Evolutionary conservation across 768 basidiomycete species (phyloP), one percentile per base, ranked within the genome.

Genomic region (Tylopilus rubrobrunneus): DNA sequence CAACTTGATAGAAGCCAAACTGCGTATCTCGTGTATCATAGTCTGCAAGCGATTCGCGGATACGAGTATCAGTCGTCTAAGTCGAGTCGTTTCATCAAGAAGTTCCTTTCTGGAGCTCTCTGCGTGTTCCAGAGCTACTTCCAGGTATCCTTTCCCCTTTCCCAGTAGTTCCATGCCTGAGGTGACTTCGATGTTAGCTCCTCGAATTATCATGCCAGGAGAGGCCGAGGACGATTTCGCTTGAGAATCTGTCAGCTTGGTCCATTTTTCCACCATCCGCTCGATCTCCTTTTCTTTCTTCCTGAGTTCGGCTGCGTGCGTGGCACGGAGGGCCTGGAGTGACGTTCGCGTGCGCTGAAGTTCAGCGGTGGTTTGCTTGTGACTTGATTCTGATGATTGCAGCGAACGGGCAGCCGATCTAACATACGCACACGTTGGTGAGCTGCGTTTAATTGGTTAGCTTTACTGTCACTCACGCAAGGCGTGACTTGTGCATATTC

Each of bases 281-380:
- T 92, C 90, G 17, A 85, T 70, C 39, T 93, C 90, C 59, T 85
- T 86, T 60, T 94, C 91, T 62, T 81, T 82, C 75, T 87, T 88
- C 77, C 86, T 91, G 33, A 90, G 66, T 65, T 93, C 92, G 34
- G 77, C 75, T 52, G 81, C 77, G 56, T 90, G 82, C 0, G 85
- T 80, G 39, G 82, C 76, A 25, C 92, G 83, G 12, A 89, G 73
- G 10, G 80, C 80, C 57, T 89, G 88, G 11, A 93, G 63, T 0
- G 83, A 68, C 1, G 82, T 79, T 43, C 85, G 81, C n/a, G 84
- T 83, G 25, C 87, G 84, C 61, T 87, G 85, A 3, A 92, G 78
- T 56, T 91, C 88, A 1, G 74, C 70, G 6, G 76, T 74, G 1
- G 87, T 87, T 59, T 86, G 83, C 57, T 87, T 92, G 62, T 89